phyloP scores from a whole-genome alignment of 176 grass and related monocot genomes.

The Areca catechu region DNA sequence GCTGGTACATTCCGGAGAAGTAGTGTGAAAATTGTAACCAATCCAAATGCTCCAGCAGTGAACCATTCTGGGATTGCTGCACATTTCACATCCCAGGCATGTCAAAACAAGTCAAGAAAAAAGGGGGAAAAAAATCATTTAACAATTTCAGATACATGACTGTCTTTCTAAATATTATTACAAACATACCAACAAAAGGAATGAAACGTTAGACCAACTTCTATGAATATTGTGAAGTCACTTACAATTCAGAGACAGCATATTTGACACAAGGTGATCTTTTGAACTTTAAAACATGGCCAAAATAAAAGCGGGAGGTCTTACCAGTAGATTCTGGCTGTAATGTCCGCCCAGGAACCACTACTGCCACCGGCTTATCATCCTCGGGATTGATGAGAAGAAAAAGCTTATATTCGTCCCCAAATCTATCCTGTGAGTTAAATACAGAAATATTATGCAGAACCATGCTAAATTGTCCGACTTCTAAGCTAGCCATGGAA shows the following conservation, averaged over 20 bases:
- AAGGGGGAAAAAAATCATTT: no score
- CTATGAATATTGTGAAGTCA: no score
- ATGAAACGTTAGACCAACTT: no score
- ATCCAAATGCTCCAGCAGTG: slow-evolving; percentile 79
- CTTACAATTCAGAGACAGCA: no score
- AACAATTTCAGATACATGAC: no score
- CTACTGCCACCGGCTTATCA: slow-evolving; percentile 83
- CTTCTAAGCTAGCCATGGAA: no score
- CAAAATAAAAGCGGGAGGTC: not conserved
- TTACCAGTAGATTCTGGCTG: slow-evolving; percentile 60
- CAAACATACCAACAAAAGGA: no score
- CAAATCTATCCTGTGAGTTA: slow-evolving; percentile 82
- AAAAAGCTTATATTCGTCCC: slow-evolving; percentile 85
- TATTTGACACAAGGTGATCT: no score
- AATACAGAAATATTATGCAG: no score
- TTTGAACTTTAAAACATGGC: no score
- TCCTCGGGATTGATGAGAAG: slow-evolving; percentile 92
- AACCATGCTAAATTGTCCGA: no score
- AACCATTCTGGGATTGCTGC: slow-evolving; percentile 90
- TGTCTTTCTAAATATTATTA: no score
- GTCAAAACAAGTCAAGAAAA: not conserved
- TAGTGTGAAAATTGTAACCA: slow-evolving; percentile 79
- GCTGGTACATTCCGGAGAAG: slow-evolving; percentile 88
- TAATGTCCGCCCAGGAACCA: slow-evolving; percentile 70
- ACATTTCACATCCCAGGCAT: slow-evolving; percentile 3